These are phyloP conservation scores for Pythium aquatile DNA, from an alignment of 352 stramenopile species.

Conservation along the genomic window DNA sequence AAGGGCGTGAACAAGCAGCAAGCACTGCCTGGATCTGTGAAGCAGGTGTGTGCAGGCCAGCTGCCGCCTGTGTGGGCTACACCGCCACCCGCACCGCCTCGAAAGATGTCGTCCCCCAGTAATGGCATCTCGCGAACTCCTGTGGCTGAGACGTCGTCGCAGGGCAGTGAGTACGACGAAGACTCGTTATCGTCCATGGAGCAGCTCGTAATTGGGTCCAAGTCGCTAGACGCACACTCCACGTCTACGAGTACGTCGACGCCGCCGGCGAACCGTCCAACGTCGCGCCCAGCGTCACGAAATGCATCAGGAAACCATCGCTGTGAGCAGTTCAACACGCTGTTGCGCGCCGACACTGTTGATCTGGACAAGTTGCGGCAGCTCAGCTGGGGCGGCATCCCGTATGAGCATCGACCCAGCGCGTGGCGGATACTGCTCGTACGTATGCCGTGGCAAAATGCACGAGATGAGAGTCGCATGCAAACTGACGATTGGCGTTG, in stretches of 20 bases:
- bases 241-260: conserved; percentile 1
- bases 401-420: conserved; percentile 76
- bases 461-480: neutral
- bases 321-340: conserved; percentile 66
- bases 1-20: conserved; percentile 41
- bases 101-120: conserved; percentile 30
- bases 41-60: conserved; percentile 69
- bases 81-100: conserved; percentile 46
- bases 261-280: neutral
- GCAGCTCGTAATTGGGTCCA: conserved; percentile 25
- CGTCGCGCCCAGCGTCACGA: conserved; percentile 35
- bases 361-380: conserved; percentile 89
- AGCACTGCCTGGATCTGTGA: conserved; percentile 63
- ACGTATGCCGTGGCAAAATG: conserved; percentile 5
- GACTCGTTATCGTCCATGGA: conserved; percentile 15
- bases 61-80: conserved; percentile 78
- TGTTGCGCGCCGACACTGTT: conserved; percentile 76
- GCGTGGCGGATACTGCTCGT: conserved; percentile 97
- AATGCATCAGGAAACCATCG: conserved; percentile 70
- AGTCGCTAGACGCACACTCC: conserved; percentile 17
- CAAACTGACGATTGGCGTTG: neutral
- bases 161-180: conserved; percentile 29
- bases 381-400: conserved; percentile 92
- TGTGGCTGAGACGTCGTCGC: conserved; percentile 10
- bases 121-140: conserved; percentile 15